A percentile compares a stretch with the other conserved stretches of the same genome.
These are phyloP conservation scores for Talaromyces proteolyticus DNA, from an alignment of 495 filamentous ascomycete species.

Conservation along the genomic window DNA sequence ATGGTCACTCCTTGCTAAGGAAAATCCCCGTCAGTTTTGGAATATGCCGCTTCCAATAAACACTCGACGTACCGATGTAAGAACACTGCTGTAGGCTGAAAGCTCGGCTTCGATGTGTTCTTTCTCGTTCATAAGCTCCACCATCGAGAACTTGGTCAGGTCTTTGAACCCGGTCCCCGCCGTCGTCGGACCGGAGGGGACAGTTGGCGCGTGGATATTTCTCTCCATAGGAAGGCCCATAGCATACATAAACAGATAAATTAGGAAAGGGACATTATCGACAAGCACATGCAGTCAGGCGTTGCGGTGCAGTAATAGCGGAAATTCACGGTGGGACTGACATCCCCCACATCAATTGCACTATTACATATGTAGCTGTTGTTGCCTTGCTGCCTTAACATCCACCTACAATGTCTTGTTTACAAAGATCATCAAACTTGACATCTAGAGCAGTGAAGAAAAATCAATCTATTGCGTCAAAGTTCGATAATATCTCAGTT, in stretches of 20 bases:
- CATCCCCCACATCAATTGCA: neutral
- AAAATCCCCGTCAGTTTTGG: neutral
- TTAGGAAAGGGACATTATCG: neutral
- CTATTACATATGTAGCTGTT: no score
- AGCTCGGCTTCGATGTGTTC: constrained; percentile 80
- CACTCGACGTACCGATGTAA: constrained; percentile 67
- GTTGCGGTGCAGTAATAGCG: neutral
- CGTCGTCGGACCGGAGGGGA: constrained; percentile 66
- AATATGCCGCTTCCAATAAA: neutral
- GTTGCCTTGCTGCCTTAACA: no score
- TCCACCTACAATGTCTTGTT: no score
- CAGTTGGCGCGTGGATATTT: constrained; percentile 65
- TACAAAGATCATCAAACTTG: no score
- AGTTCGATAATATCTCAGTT: no score
- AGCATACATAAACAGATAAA: constrained; percentile 4
- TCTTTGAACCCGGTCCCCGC: constrained; percentile 45
- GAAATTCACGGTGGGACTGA: neutral
- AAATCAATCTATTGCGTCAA: no score
- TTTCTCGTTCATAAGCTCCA: constrained; percentile 65
- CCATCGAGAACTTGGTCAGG: constrained; percentile 53
- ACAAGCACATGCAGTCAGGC: no score
- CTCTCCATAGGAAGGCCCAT: constrained; percentile 57
- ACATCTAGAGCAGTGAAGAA: no score
- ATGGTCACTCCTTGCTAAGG: constrained; percentile 84
- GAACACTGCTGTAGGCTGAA: constrained; percentile 72